phyloP scores from a whole-genome alignment of 2,329 filamentous ascomycete genomes.

The Xylariaceae sp. region DNA sequence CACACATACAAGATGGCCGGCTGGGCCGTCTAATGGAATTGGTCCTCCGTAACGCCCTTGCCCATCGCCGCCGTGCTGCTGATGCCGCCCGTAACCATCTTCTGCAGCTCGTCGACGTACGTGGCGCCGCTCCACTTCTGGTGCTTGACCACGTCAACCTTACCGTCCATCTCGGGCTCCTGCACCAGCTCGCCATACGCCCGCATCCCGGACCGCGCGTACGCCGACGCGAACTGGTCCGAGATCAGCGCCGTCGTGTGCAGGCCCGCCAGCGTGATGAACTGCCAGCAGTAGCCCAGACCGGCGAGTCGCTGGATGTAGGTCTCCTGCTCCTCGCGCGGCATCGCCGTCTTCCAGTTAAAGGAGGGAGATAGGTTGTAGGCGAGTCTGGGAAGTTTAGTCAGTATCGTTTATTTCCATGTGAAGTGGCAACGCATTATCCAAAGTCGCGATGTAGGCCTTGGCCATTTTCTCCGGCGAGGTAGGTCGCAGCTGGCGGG shows the following conservation, averaged over 20 bases:
- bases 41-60: slow-evolving; percentile 94
- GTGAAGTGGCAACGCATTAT: no score
- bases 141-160: slow-evolving; percentile 94
- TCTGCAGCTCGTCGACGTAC: slow-evolving; percentile 90
- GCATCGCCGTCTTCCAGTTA: slow-evolving; percentile 99
- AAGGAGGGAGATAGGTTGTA: slow-evolving; percentile 99
- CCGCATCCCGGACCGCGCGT: slow-evolving; percentile 79
- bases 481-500: no score
- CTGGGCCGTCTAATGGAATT: slow-evolving; percentile 59
- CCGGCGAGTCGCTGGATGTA: slow-evolving; percentile 86
- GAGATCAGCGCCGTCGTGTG: slow-evolving; percentile 93
- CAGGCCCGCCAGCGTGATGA: slow-evolving; percentile 97
- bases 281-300: slow-evolving; percentile 99
- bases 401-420: background rate
- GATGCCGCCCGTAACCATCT: slow-evolving; percentile 94
- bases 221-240: slow-evolving; percentile 82
- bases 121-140: slow-evolving; percentile 98
- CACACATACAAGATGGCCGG: no score
- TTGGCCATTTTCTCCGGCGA: background rate
- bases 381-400: slow-evolving; percentile 59
- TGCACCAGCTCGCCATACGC: slow-evolving; percentile 97
- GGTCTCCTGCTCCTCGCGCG: slow-evolving; percentile 86
- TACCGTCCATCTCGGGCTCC: slow-evolving; percentile 90
- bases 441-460: background rate
- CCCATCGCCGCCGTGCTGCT: slow-evolving; percentile 95